These are phyloP conservation scores for Kazachstania psychrophila DNA, from an alignment of 805 yeast species.

Conservation along the genomic window DNA sequence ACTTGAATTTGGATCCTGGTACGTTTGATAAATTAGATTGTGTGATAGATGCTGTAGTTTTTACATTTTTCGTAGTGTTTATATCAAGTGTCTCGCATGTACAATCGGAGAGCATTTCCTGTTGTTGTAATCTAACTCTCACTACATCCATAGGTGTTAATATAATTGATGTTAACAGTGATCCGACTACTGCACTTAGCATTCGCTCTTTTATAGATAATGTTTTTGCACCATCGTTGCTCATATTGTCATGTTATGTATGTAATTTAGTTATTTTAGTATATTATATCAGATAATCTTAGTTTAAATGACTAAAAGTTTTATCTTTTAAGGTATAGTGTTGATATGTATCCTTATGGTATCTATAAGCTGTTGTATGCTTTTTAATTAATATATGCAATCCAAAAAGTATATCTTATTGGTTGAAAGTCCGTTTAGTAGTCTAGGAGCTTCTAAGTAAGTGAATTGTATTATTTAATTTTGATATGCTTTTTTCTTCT, in stretches of 20 bases:
- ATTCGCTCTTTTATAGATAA: conserved; percentile 45
- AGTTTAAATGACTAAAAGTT: too few relatives aligned
- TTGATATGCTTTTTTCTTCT: too few relatives aligned
- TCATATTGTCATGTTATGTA: conserved; percentile 6
- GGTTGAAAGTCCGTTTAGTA: too few relatives aligned
- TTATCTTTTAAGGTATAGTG: too few relatives aligned
- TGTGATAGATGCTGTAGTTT: not conserved
- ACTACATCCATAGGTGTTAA: conserved; percentile 78
- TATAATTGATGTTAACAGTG: conserved; percentile 59
- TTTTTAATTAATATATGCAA: too few relatives aligned
- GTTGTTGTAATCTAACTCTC: conserved; percentile 69
- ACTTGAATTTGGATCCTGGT: conserved; percentile 2
- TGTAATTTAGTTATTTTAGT: too few relatives aligned
- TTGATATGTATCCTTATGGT: too few relatives aligned
- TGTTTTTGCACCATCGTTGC: conserved; percentile 3
- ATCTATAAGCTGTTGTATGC: too few relatives aligned
- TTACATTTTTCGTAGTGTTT: conserved; percentile 17
- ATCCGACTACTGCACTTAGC: conserved; percentile 73
- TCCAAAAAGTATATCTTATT: too few relatives aligned
- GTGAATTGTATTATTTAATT: too few relatives aligned
- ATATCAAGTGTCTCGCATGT: conserved; percentile 16
- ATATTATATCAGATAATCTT: too few relatives aligned
- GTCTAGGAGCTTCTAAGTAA: too few relatives aligned
- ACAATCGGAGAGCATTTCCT: conserved; percentile 48
- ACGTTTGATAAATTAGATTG: conserved; percentile 3